Percentiles rank a stretch among this genome's conserved stretches.
These are phyloP conservation scores for Populus nigra DNA, from an alignment of 345 rosid species.

Conservation along the genomic window DNA sequence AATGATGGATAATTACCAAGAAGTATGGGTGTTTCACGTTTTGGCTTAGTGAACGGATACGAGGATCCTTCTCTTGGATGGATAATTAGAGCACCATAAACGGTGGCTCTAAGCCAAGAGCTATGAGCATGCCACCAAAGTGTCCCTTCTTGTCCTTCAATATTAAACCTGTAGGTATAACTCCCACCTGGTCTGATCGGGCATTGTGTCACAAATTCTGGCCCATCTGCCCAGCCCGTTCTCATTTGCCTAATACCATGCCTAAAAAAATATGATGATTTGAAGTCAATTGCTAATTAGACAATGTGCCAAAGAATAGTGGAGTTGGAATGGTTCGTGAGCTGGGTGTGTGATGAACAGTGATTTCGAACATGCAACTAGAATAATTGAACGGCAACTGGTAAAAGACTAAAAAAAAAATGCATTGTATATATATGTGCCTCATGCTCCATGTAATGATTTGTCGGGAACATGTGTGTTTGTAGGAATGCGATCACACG, in stretches of 20 bases:
- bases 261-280: constrained; percentile 33
- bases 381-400: not conserved
- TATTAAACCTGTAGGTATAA: constrained; percentile 77
- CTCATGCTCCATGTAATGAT: not conserved
- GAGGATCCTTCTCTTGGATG: constrained; percentile 60
- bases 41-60: constrained; percentile 74
- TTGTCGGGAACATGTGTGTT: not conserved
- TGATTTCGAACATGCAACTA: not conserved
- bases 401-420: not conserved
- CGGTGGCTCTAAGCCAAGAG: constrained; percentile 95
- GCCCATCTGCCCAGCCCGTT: constrained; percentile 95
- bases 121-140: constrained; percentile 99
- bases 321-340: too few species aligned
- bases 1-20: constrained; percentile 44
- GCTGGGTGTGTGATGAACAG: too few species aligned
- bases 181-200: constrained; percentile 86
- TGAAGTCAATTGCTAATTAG: too few species aligned
- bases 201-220: constrained; percentile 90
- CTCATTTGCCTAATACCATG: constrained; percentile 85
- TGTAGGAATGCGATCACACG: not conserved
- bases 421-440: not conserved
- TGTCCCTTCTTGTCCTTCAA: constrained; percentile 91
- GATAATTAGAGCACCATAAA: constrained; percentile 82
- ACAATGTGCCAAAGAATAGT: too few species aligned
- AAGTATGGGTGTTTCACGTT: constrained; percentile 56